A percentile compares a stretch with the other conserved stretches of the same genome.
Conservation (phyloP, 116 monocot species). For the Papilionanthe hybrid region DNA sequence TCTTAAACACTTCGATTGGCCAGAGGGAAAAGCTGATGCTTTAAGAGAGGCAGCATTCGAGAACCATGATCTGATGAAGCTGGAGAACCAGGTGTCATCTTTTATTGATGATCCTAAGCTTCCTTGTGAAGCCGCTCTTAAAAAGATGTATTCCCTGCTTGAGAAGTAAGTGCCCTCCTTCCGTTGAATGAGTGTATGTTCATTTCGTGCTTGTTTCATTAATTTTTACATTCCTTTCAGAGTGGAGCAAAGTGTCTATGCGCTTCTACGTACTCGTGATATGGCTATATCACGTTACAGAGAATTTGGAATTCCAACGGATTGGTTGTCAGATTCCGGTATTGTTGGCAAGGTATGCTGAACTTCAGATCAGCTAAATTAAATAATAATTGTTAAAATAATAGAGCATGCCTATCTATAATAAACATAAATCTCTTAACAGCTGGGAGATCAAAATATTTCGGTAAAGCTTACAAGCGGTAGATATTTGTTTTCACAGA, state of each 20-base stretch:
- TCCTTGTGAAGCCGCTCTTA: slow-evolving; percentile 72
- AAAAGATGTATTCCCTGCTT: slow-evolving; percentile 93
- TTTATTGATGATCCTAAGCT: slow-evolving; percentile 80
- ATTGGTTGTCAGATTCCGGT: slow-evolving; percentile 88
- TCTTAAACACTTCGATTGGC: slow-evolving; percentile 96
- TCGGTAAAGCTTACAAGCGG: too few species aligned
- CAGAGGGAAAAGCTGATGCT: slow-evolving; percentile 93
- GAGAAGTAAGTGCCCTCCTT: slow-evolving; percentile 66
- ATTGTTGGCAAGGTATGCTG: slow-evolving; percentile 77
- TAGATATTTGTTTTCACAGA: too few species aligned
- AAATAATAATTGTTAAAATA: too few species aligned
- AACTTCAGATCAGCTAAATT: not conserved
- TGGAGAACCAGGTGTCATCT: slow-evolving; percentile 57
- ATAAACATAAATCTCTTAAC: too few species aligned
- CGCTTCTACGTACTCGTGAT: slow-evolving; percentile 78
- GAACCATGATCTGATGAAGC: slow-evolving; percentile 83
- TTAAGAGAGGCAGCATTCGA: slow-evolving; percentile 89
- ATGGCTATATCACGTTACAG: slow-evolving; percentile 80
- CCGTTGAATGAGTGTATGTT: not conserved
- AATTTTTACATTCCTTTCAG: slow-evolving; percentile 25
- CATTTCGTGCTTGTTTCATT: not conserved
- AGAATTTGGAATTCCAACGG: slow-evolving; percentile 81
- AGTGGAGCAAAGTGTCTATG: slow-evolving; percentile 91
- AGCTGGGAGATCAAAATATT: too few species aligned
- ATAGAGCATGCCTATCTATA: too few species aligned